phyloP scores from a whole-genome alignment of 176 grass and related monocot species.

The Carex parvula region DNA sequence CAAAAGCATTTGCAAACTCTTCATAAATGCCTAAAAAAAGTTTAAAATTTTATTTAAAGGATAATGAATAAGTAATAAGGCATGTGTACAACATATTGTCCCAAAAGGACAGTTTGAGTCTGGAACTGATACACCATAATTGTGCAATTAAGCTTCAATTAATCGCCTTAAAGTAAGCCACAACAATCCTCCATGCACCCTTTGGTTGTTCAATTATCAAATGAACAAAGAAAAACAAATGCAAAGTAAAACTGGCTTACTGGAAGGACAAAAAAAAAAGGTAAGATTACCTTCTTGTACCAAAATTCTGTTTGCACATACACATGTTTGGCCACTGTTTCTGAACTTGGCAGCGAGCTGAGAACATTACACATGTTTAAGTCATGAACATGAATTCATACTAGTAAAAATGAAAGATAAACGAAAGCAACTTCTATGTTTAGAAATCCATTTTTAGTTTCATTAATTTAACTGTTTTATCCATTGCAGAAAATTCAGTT shows the following conservation, averaged over 20 bases:
- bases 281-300: slow-evolving; percentile 82
- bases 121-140: background rate
- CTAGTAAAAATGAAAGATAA: background rate
- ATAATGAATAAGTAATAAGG: background rate
- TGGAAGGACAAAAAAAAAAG: slow-evolving; percentile 7
- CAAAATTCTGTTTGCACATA: slow-evolving; percentile 96
- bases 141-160: background rate
- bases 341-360: slow-evolving; percentile 97
- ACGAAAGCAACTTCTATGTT: background rate
- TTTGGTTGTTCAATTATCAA: background rate
- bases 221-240: slow-evolving; percentile 11
- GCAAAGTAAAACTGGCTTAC: background rate
- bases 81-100: background rate
- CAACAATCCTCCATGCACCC: background rate
- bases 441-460: background rate
- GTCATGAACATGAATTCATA: slow-evolving; percentile 12
- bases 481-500: background rate
- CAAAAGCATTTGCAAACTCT: slow-evolving; percentile 83
- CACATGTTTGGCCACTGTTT: slow-evolving; percentile 93
- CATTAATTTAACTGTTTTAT: background rate
- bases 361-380: slow-evolving; percentile 16
- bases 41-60: background rate
- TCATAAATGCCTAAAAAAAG: slow-evolving; percentile 66
- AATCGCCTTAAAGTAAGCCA: background rate
- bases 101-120: background rate